Percentiles rank a stretch among this genome's conserved stretches.
These are phyloP conservation scores for Kazachstania viticola DNA, from an alignment of 805 yeast genomes.

Conservation along the genomic window DNA sequence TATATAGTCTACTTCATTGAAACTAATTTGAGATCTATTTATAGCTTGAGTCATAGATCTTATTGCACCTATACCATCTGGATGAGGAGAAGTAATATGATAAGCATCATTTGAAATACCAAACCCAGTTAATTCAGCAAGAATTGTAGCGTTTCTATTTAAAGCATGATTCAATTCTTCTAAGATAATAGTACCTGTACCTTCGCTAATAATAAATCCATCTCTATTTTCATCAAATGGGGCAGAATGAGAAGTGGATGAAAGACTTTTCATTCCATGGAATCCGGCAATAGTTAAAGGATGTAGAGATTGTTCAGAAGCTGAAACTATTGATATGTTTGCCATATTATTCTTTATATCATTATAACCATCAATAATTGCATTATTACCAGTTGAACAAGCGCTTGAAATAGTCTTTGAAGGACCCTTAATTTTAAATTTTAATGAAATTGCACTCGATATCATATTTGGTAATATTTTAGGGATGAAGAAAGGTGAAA, in stretches of 20 bases:
- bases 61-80: constrained; percentile 73
- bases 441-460: constrained; percentile 78
- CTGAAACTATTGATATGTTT: constrained; percentile 88
- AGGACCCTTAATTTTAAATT: constrained; percentile 70
- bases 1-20: constrained; percentile 53
- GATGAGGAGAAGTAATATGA: constrained; percentile 87
- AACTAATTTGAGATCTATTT: constrained; percentile 34
- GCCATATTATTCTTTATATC: constrained; percentile 72
- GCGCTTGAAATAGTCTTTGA: constrained; percentile 86
- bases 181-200: constrained; percentile 69
- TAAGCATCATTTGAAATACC: constrained; percentile 87
- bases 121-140: constrained; percentile 77
- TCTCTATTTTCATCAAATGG: constrained; percentile 74
- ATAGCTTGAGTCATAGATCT: constrained; percentile 76
- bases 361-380: constrained; percentile 86
- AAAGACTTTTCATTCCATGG: constrained; percentile 76
- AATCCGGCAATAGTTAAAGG: constrained; percentile 86
- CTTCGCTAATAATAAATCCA: constrained; percentile 93
- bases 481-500: constrained; percentile 83
- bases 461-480: constrained; percentile 84
- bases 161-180: constrained; percentile 72
- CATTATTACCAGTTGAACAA: constrained; percentile 91
- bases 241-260: constrained; percentile 54
- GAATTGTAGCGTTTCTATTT: constrained; percentile 50
- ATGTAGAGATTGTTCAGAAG: constrained; percentile 77